Conservation (phyloP, 2,329 filamentous ascomycete genomes). For the Aspergillus ochraceoroseus region DNA sequence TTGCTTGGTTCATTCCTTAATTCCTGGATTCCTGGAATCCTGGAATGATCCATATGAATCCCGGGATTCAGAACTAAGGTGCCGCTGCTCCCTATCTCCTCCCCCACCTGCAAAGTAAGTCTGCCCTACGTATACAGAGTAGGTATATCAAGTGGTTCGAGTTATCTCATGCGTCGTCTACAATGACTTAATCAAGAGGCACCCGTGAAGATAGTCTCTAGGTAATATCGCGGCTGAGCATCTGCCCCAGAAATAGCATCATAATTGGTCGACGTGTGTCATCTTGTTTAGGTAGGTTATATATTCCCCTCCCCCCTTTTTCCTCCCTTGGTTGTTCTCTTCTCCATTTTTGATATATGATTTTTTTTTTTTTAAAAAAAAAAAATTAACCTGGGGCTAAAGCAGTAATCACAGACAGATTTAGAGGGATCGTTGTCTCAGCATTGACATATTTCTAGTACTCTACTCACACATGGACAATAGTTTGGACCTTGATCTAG, state of each 20-base stretch:
- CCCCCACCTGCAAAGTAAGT: no score
- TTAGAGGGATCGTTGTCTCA: constrained; percentile 4
- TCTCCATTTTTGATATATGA: no score
- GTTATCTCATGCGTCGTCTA: constrained; percentile 4
- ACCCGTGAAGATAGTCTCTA: no score
- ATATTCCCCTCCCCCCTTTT: constrained; percentile 11
- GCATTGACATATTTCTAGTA: constrained; percentile 12
- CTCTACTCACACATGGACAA: constrained; percentile 13
- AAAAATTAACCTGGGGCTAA: constrained; percentile 5
- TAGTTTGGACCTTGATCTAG: constrained; percentile 16
- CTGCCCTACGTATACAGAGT: no score
- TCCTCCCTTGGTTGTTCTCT: no score
- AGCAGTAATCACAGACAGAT: background rate
- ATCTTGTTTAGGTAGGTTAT: constrained; percentile 1
- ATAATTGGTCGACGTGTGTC: constrained; percentile 9
- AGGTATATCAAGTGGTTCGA: no score
- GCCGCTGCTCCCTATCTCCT: no score
- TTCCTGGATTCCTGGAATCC: no score
- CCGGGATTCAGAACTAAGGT: no score
- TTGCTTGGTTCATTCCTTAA: no score
- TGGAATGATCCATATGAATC: no score
- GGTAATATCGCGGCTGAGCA: background rate
- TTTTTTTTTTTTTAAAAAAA: no score
- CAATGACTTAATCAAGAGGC: background rate
- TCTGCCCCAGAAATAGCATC: constrained; percentile 2